Percentiles rank a stretch among this genome's conserved stretches.
phyloP scores from a whole-genome alignment of 306 rosid species.

The Clitoria ternatea region DNA sequence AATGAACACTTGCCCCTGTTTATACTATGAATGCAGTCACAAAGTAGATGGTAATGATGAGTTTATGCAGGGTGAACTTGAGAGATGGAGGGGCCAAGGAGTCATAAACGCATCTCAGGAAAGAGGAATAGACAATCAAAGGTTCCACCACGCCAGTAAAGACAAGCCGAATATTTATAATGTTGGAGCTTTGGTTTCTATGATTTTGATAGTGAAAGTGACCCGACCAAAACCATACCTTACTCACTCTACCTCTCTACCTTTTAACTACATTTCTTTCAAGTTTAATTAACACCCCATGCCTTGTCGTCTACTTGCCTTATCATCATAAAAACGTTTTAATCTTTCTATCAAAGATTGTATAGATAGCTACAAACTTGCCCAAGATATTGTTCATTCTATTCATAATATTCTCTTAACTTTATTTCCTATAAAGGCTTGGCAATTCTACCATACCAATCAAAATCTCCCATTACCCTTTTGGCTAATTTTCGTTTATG shows the following conservation, averaged over 20 bases:
- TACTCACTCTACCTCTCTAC: not conserved
- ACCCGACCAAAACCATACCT: not conserved
- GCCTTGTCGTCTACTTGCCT: constrained; percentile 8
- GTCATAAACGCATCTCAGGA: constrained; percentile 33
- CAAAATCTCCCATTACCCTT: constrained; percentile 14
- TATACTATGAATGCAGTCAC: not conserved
- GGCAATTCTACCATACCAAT: constrained; percentile 19
- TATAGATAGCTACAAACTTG: constrained; percentile 13
- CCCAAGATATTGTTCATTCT: constrained; percentile 24
- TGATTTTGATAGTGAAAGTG: constrained; percentile 26
- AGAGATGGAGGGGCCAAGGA: constrained; percentile 28
- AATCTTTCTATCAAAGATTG: not conserved
- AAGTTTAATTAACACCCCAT: not conserved
- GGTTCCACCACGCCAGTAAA: constrained; percentile 33
- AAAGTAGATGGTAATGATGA: constrained; percentile 2
- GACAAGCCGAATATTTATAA: constrained; percentile 31
- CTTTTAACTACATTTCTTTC: not conserved
- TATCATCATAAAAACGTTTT: not conserved
- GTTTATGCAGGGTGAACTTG: constrained; percentile 9
- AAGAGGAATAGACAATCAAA: constrained; percentile 28
- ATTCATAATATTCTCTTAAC: constrained; percentile 11
- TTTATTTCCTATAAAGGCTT: constrained; percentile 17
- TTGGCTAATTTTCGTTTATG: constrained; percentile 20
- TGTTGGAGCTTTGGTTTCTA: not conserved
- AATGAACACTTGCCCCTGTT: not conserved